Conservation (phyloP, 495 filamentous ascomycete species). For the Amniculicola lignicola region DNA sequence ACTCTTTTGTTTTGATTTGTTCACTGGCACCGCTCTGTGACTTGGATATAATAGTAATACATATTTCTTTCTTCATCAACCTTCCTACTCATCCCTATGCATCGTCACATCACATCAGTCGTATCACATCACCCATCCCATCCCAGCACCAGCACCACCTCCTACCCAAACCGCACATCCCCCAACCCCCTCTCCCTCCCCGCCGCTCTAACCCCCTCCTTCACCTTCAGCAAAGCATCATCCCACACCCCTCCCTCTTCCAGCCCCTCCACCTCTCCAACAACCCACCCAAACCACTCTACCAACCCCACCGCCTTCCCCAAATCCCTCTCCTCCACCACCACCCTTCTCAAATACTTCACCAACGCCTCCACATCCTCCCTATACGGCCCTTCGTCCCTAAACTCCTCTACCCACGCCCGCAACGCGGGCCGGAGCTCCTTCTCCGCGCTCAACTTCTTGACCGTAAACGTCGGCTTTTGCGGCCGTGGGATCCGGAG, state of each 20-base stretch:
- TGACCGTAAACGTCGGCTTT: slow-evolving; percentile 64
- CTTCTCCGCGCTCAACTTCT: slow-evolving; percentile 51
- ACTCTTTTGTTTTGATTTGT: no score
- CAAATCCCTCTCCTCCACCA: slow-evolving; percentile 70
- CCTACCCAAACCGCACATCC: slow-evolving; percentile 51
- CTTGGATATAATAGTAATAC: no score
- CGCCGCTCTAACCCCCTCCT: slow-evolving; percentile 58
- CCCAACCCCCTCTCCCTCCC: slow-evolving; percentile 63
- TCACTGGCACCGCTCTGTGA: no score
- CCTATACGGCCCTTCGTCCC: slow-evolving; percentile 64
- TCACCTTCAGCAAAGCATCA: slow-evolving; percentile 54
- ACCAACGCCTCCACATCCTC: slow-evolving; percentile 73
- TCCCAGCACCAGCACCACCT: slow-evolving; percentile 5
- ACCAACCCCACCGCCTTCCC: slow-evolving; percentile 66
- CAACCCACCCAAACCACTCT: slow-evolving; percentile 69
- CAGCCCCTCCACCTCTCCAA: slow-evolving; percentile 51
- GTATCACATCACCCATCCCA: not conserved
- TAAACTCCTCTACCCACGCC: slow-evolving; percentile 66
- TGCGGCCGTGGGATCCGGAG: slow-evolving; percentile 46
- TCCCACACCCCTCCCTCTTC: slow-evolving; percentile 48
- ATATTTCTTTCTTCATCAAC: no score
- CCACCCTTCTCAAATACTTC: slow-evolving; percentile 65
- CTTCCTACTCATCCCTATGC: no score
- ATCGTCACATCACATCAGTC: no score
- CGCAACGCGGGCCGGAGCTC: slow-evolving; percentile 61